Conservation (phyloP, 495 filamentous ascomycete species). For the Jackrogersella minutella region DNA sequence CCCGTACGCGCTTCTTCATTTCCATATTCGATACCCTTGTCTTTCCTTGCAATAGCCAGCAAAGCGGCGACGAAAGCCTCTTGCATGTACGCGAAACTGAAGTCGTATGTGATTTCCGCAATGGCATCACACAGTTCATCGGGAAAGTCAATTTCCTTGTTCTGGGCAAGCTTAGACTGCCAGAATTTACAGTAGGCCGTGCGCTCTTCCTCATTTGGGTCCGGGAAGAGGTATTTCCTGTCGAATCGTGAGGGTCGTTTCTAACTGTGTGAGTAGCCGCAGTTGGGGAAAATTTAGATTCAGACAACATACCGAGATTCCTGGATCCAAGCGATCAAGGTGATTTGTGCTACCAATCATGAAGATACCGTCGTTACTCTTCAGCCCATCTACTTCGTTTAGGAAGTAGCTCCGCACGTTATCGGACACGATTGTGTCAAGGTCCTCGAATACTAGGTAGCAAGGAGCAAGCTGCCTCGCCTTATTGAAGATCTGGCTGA, state of each 20-base stretch:
- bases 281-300: background rate
- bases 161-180: slow-evolving; percentile 1
- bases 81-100: slow-evolving; percentile 8
- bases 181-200: slow-evolving; percentile 1
- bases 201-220: background rate
- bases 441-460: background rate
- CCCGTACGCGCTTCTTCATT: background rate
- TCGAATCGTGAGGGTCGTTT: slow-evolving; percentile 3
- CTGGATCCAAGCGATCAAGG: slow-evolving; percentile 1
- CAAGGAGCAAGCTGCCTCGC: slow-evolving; percentile 2
- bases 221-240: slow-evolving; percentile 1
- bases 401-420: slow-evolving; percentile 5
- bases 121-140: background rate
- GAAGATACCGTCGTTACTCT: slow-evolving; percentile 3
- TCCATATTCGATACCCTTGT: background rate
- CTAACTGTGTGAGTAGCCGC: background rate
- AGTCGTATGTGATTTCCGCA: background rate
- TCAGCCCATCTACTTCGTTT: slow-evolving; percentile 1
- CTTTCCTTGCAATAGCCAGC: slow-evolving; percentile 1
- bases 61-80: background rate
- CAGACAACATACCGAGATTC: background rate
- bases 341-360: slow-evolving; percentile 8
- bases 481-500: background rate
- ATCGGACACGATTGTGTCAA: background rate
- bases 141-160: background rate